These are phyloP conservation scores for Acarospora socialis DNA, from an alignment of 2,329 filamentous ascomycete genomes.

Conservation along the genomic window DNA sequence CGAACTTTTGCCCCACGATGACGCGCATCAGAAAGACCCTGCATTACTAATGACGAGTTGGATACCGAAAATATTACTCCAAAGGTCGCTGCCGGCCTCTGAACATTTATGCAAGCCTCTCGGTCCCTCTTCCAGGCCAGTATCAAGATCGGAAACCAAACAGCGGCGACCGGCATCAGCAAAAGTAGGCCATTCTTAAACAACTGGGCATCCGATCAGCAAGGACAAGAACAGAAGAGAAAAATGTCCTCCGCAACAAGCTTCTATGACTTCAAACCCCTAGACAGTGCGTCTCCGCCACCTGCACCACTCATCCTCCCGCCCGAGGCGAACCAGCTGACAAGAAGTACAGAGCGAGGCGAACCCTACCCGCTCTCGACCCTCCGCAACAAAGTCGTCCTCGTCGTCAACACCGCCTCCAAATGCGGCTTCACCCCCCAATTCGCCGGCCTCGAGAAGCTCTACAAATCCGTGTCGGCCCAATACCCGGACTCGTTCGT, in stretches of 20 bases:
- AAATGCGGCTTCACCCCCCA: conserved; percentile 99
- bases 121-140: conserved; percentile 3
- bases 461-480: conserved; percentile 65
- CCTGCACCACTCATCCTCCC: conserved; percentile 10
- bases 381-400: conserved; percentile 82
- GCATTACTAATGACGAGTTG: no score
- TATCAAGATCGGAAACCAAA: conserved; percentile 1
- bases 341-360: conserved; percentile 65
- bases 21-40: no score
- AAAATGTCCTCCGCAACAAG: conserved; percentile 53
- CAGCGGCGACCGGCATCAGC: conserved; percentile 3
- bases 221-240: conserved; percentile 2
- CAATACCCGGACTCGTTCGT: conserved; percentile 63
- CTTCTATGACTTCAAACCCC: conserved; percentile 75
- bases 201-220: conserved; percentile 1
- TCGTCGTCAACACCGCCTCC: conserved; percentile 94
- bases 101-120: conserved; percentile 4
- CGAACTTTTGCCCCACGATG: no score
- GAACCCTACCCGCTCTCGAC: conserved; percentile 52
- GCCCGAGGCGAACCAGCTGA: no score
- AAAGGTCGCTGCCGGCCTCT: no score
- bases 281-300: conserved; percentile 51
- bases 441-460: conserved; percentile 75
- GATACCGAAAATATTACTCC: no score
- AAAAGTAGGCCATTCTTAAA: conserved; percentile 3